Base-by-base conservation (phyloP, 2,329 filamentous ascomycete genomes). In the Plenodomus lindquistii region DNA sequence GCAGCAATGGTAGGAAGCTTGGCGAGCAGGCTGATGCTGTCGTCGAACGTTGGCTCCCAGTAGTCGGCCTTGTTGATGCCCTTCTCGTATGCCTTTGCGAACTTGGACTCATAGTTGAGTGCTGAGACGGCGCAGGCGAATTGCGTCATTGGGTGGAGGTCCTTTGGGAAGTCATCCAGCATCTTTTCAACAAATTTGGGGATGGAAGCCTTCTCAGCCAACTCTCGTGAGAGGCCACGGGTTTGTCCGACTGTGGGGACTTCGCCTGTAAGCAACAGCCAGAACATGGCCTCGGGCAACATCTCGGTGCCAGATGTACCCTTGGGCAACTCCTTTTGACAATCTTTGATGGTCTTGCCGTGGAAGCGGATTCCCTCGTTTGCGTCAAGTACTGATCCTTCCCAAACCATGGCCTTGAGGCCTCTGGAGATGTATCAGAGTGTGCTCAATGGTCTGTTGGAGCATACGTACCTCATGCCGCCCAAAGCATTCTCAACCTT, bases 211-310 rank as follows among this genome's bases (percentile, higher is more conserved):
- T 97, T 87, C 72, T 92, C 87, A 42, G 94, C 94, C 19, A 97
- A 81, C 73, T 97, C 87, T 49, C 86, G 84, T 39, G 91, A 96
- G 64, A 99, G 85, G 37, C 77, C 79, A 65, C 93, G 89, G 55
- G 94, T 85, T 75, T 99, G 94, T 54, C 79, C 78, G 18, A 86
- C 87, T 1, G 88, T 89, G 19, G 94, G 94, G 18, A 97, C 89
- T 75, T 95, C 83, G 50, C 94, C 94, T 9, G 94, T 99, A 62
- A 99, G 81, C 42, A 99, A 85, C 36, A 97, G 85, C 94, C 94
- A 99, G 82, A 99, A 99, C 94, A 99, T 99, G 74, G 93, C 86
- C 77, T 99, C 94, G 40, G 94, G 94, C 11, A 97, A 84, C 94
- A 97, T 99, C 78, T 97, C 93, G 5, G 91, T 95, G 65, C 93